Conservation (phyloP, 306 rosid species). For the Pyrus communis region DNA sequence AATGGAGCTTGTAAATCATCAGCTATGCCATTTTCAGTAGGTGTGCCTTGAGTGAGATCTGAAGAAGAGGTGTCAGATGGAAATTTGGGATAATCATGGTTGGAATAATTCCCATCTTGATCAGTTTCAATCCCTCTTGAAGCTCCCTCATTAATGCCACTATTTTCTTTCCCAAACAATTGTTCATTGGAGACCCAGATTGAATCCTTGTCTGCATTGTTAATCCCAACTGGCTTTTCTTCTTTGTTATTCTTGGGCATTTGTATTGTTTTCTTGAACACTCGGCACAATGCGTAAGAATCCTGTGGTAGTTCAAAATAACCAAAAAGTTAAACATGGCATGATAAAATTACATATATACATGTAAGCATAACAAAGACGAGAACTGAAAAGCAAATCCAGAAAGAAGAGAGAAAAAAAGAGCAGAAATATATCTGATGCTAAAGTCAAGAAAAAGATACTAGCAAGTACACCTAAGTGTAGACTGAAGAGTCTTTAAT, state of each 20-base stretch:
- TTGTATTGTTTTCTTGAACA: slow-evolving; percentile 73
- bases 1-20: slow-evolving; percentile 68
- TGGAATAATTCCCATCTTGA: slow-evolving; percentile 32
- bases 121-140: slow-evolving; percentile 37
- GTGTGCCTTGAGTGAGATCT: slow-evolving; percentile 90
- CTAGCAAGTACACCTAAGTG: slow-evolving; percentile 40
- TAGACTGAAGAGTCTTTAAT: slow-evolving; percentile 46
- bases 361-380: neutral
- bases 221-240: slow-evolving; percentile 10
- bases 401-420: slow-evolving; percentile 7
- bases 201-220: slow-evolving; percentile 17
- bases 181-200: slow-evolving; percentile 29
- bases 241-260: slow-evolving; percentile 36
- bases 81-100: slow-evolving; percentile 34
- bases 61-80: slow-evolving; percentile 76
- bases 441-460: slow-evolving; percentile 24
- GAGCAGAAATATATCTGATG: slow-evolving; percentile 25
- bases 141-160: slow-evolving; percentile 29
- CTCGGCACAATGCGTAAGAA: slow-evolving; percentile 86
- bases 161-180: slow-evolving; percentile 31
- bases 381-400: neutral
- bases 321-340: neutral
- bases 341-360: neutral
- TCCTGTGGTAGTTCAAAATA: slow-evolving; percentile 36
- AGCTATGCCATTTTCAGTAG: slow-evolving; percentile 39